phyloP scores from a whole-genome alignment of 139 green algal species.

The Diplosphaera chodatii region DNA sequence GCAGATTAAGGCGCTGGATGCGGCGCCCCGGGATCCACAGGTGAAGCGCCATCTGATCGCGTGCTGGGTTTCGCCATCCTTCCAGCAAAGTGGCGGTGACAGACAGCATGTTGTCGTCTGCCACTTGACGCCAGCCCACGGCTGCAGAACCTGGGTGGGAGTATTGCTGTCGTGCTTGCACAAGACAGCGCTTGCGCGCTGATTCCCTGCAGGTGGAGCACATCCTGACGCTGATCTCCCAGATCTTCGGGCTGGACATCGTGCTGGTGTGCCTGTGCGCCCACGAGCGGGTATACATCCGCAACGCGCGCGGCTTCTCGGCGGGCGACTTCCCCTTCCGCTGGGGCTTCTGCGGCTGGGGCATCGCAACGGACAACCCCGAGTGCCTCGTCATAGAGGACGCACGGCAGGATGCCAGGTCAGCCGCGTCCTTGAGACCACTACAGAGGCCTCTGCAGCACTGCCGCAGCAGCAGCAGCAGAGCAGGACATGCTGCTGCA shows the following conservation, averaged over 20 bases:
- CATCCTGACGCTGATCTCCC: neutral
- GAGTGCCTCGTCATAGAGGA: constrained; percentile 40
- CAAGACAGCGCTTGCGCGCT: too few species aligned
- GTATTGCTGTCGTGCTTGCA: too few species aligned
- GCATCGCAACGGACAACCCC: neutral
- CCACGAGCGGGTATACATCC: neutral
- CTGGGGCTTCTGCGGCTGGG: constrained; percentile 8
- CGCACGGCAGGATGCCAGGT: constrained; percentile 26
- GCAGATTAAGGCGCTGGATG: neutral
- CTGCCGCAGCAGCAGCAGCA: neutral
- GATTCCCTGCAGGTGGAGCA: neutral
- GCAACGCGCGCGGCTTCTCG: neutral
- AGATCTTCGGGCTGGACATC: neutral
- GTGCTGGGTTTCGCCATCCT: too few species aligned
- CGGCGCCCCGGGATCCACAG: neutral
- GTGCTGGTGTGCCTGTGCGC: neutral
- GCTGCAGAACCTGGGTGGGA: too few species aligned
- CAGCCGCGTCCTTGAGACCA: too few species aligned
- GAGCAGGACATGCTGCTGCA: too few species aligned
- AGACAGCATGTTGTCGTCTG: too few species aligned
- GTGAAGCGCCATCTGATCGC: too few species aligned
- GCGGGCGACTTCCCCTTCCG: constrained; percentile 8
- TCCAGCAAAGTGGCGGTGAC: too few species aligned
- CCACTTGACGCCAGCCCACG: too few species aligned
- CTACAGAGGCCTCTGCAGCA: too few species aligned